Conservation (phyloP, 164 flowering plant species). For the Piper longum region DNA sequence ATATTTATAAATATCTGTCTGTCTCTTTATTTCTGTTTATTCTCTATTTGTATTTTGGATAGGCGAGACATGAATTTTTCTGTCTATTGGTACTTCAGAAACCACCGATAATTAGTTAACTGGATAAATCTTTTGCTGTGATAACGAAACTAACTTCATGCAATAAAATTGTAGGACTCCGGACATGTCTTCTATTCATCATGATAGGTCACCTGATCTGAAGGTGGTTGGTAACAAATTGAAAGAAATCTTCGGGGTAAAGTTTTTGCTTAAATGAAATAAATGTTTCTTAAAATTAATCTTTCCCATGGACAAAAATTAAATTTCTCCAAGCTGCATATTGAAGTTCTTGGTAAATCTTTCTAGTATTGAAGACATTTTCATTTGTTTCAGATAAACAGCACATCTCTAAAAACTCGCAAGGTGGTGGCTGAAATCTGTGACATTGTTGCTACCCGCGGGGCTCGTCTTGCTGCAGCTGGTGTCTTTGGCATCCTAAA, state of each 20-base stretch:
- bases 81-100: neutral
- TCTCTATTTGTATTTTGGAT: neutral
- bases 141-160: neutral
- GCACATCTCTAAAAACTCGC: slow-evolving; percentile 63
- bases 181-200: slow-evolving; percentile 93
- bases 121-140: neutral
- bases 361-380: neutral
- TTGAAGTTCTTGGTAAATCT: neutral
- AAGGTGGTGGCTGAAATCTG: slow-evolving; percentile 65
- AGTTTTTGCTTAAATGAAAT: neutral
- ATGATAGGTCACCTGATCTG: slow-evolving; percentile 79
- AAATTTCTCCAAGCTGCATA: neutral
- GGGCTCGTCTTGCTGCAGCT: slow-evolving; percentile 81
- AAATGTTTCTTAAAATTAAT: neutral
- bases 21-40: neutral
- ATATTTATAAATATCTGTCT: neutral
- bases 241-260: slow-evolving; percentile 78
- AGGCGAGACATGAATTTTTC: neutral
- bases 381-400: slow-evolving; percentile 36
- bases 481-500: slow-evolving; percentile 82
- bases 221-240: slow-evolving; percentile 65
- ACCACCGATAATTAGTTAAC: neutral
- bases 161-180: slow-evolving; percentile 60
- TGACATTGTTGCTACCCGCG: slow-evolving; percentile 73
- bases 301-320: neutral